A percentile compares a stretch with the other conserved stretches of the same genome.
Conservation (phyloP, 1,139 yeast species). For the Saccharomyces hybrid region DNA sequence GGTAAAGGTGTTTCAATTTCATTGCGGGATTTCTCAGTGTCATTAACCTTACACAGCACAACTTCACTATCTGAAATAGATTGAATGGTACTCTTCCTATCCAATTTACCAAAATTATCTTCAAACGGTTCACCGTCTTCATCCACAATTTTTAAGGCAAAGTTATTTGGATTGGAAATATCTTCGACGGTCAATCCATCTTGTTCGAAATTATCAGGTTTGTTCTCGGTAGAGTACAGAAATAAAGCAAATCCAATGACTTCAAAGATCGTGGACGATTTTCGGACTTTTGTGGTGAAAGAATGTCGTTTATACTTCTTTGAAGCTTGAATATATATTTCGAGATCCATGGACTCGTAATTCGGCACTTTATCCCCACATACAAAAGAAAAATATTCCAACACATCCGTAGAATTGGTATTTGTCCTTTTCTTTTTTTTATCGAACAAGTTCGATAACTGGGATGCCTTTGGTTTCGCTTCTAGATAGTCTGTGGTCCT, state of each 20-base stretch:
- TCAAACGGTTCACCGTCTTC: slow-evolving; percentile 79
- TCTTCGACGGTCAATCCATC: slow-evolving; percentile 19
- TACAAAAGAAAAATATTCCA: slow-evolving; percentile 49
- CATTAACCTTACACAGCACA: slow-evolving; percentile 45
- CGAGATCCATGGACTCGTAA: slow-evolving; percentile 29
- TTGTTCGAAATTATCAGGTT: slow-evolving; percentile 17
- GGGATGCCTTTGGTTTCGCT: slow-evolving; percentile 17
- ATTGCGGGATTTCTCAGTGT: slow-evolving; percentile 33
- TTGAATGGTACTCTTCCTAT: slow-evolving; percentile 45
- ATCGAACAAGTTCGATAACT: slow-evolving; percentile 27
- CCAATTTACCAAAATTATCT: slow-evolving; percentile 61
- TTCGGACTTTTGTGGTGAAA: slow-evolving; percentile 36
- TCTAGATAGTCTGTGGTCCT: slow-evolving; percentile 14
- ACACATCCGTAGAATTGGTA: slow-evolving; percentile 37
- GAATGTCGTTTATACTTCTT: slow-evolving; percentile 21
- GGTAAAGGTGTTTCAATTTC: slow-evolving; percentile 49
- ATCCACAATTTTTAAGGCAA: slow-evolving; percentile 63
- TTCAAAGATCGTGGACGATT: slow-evolving; percentile 48
- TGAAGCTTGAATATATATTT: slow-evolving; percentile 34
- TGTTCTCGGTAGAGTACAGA: slow-evolving; percentile 22
- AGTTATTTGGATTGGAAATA: slow-evolving; percentile 47
- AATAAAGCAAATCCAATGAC: slow-evolving; percentile 55
- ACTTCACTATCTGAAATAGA: slow-evolving; percentile 63
- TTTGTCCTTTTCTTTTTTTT: slow-evolving; percentile 32
- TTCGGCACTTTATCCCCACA: slow-evolving; percentile 33